Conservation (phyloP, 1,139 yeast species). For the Taphrina flavorubra region DNA sequence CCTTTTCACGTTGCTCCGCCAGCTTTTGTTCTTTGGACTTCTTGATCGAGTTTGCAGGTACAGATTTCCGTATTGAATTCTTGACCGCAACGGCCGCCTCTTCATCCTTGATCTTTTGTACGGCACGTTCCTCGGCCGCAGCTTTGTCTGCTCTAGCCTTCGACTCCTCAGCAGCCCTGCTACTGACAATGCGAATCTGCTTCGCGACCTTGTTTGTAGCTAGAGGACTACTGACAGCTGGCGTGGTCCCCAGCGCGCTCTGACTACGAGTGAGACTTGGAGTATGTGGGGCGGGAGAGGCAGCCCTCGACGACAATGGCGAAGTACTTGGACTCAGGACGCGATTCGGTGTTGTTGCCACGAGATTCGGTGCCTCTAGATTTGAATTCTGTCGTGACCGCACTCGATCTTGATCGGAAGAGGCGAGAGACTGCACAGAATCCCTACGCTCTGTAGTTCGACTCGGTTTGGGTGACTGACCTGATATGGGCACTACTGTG, state of each 20-base stretch:
- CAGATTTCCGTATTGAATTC: constrained; percentile 27
- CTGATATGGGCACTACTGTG: constrained; percentile 1
- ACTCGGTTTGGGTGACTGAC: neutral
- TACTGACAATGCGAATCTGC: constrained; percentile 18
- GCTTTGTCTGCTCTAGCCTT: constrained; percentile 19
- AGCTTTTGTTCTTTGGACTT: constrained; percentile 34
- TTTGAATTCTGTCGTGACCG: constrained; percentile 17
- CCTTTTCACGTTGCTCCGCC: constrained; percentile 34
- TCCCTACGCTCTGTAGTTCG: neutral
- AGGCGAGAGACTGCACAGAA: constrained; percentile 12
- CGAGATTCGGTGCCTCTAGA: constrained; percentile 10
- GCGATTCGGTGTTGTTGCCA: constrained; percentile 6
- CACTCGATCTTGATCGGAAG: neutral
- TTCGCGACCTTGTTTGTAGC: constrained; percentile 25
- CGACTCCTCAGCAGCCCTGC: constrained; percentile 14
- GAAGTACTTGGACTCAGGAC: constrained; percentile 14
- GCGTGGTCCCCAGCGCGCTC: constrained; percentile 8
- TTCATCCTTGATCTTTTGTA: constrained; percentile 20
- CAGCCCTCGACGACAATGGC: constrained; percentile 11
- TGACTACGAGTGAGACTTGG: constrained; percentile 1
- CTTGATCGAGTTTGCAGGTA: constrained; percentile 28
- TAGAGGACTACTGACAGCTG: constrained; percentile 26
- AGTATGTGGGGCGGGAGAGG: constrained; percentile 15
- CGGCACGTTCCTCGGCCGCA: constrained; percentile 31
- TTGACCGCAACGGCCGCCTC: constrained; percentile 15